Percentiles rank a stretch among this genome's conserved stretches.
Conservation (phyloP, 495 filamentous ascomycete genomes). For the Daldinia decipiens region DNA sequence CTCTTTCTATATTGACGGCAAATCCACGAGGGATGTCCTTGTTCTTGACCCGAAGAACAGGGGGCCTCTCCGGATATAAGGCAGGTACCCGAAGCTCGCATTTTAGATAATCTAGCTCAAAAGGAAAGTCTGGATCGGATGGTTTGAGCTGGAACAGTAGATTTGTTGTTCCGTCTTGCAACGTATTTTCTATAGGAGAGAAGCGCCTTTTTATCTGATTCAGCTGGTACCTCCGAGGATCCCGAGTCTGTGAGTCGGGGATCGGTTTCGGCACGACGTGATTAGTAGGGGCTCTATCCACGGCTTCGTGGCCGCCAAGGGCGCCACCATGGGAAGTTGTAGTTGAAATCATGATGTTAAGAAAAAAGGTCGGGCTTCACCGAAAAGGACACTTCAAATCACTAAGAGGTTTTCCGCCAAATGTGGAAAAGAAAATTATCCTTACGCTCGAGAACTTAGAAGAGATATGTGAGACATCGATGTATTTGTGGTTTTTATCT, state of each 20-base stretch:
- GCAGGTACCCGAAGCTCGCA: slow-evolving; percentile 76
- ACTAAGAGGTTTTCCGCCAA: background rate
- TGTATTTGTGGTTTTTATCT: slow-evolving; percentile 32
- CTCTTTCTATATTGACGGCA: slow-evolving; percentile 81
- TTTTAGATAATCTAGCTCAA: slow-evolving; percentile 75
- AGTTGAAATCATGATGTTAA: slow-evolving; percentile 45
- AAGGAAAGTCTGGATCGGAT: slow-evolving; percentile 90
- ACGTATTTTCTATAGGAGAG: slow-evolving; percentile 65
- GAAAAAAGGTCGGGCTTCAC: background rate
- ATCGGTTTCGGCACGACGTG: slow-evolving; percentile 71
- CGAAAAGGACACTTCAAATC: background rate
- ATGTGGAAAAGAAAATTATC: background rate
- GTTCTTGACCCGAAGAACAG: slow-evolving; percentile 74
- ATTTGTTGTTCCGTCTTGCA: slow-evolving; percentile 62
- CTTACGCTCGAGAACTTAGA: slow-evolving; percentile 8
- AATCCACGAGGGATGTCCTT: slow-evolving; percentile 82
- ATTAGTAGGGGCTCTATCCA: slow-evolving; percentile 52
- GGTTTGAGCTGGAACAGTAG: slow-evolving; percentile 73
- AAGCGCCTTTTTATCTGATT: slow-evolving; percentile 79
- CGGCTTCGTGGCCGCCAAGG: slow-evolving; percentile 52
- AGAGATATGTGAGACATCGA: slow-evolving; percentile 20
- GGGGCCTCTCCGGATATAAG: slow-evolving; percentile 67
- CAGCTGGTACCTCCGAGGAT: slow-evolving; percentile 81
- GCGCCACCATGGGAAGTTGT: slow-evolving; percentile 34
- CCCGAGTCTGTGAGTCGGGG: slow-evolving; percentile 69